Base-by-base conservation (phyloP, 176 grass and related monocot genomes). In the Lolium multiflorum region DNA sequence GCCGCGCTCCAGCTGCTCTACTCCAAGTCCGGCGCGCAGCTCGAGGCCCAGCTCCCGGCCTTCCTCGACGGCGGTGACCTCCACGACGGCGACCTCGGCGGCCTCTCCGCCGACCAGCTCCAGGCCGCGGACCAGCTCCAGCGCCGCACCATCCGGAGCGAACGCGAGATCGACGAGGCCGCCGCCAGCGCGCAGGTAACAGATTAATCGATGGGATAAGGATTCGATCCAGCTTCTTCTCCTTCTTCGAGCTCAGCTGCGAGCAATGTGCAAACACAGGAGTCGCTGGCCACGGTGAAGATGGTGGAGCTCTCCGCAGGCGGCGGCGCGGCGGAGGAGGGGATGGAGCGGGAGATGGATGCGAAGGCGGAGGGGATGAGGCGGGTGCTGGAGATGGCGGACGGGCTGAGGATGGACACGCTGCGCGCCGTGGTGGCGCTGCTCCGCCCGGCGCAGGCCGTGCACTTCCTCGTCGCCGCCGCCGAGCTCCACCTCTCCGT, bases 391-490 rank as follows among this genome's bases (percentile, higher is more conserved):
- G 72, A 79, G 77, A 88, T 71, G 87, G 95, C 92, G 14, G 90
- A 97, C 76, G 71, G 9, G 66, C 69, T 93, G 68, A 85, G 92
- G 59, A 4, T 90, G 79, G 91, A 91, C 59, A 94, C 92, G 12
- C 49, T 97, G 24, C 87, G 85, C 51, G 79, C 24, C 86, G 87
- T 94, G 81, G 84, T 97, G 88, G 89, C 70, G 84, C 78, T 95
- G 81, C 85, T 97, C 82, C 84, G 59, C 20, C 90, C 81, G 8
- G 9, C 18, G 46, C 92, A 94, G 85, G 91, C 92, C 67, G 74
- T 93, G 79, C 92, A 94, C 83, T 97, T 94, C 85, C 87, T 97
- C 82, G 85, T 93, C 67, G 89, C 91, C 26, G 91, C 90, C 44
- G 92, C 89, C 4, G 95, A 97, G 87, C 87, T 97, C 69, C 91